Evolutionary conservation across 1,139 yeast species (phyloP).

Genomic region (Yamadazyma oceani): DNA sequence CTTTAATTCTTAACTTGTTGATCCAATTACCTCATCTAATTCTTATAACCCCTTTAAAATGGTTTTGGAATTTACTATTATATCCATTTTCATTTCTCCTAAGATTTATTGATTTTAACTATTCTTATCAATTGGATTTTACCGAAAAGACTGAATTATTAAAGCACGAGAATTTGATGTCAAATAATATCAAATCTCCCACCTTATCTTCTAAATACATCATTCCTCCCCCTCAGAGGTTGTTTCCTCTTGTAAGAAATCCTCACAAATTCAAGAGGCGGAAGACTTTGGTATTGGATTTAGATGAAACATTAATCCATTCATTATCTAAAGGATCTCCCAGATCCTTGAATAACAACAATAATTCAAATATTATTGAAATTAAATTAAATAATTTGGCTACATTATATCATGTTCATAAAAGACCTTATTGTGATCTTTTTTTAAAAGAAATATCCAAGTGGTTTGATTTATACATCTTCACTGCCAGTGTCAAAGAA

Average conservation of each 20-base stretch:
- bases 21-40: constrained; percentile 23
- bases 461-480: constrained; percentile 88
- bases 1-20: constrained; percentile 10
- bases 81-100: constrained; percentile 21
- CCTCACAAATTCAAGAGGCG: constrained; percentile 37
- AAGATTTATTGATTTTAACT: constrained; percentile 13
- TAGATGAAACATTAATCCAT: constrained; percentile 93
- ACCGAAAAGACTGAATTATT: constrained; percentile 45
- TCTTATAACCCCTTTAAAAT: constrained; percentile 20
- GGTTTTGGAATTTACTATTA: constrained; percentile 21
- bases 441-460: constrained; percentile 74
- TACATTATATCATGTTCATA: constrained; percentile 84
- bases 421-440: constrained; percentile 87
- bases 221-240: constrained; percentile 49
- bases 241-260: constrained; percentile 44
- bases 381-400: constrained; percentile 70
- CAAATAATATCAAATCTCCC: constrained; percentile 58
- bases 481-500: constrained; percentile 92
- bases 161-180: constrained; percentile 37
- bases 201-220: constrained; percentile 49
- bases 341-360: constrained; percentile 34
- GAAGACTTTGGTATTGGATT: constrained; percentile 80
- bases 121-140: constrained; percentile 16
- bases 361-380: constrained; percentile 75
- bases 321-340: constrained; percentile 71